Base-by-base conservation (phyloP, 306 rosid species). In the Cucurbita ficifolia region DNA sequence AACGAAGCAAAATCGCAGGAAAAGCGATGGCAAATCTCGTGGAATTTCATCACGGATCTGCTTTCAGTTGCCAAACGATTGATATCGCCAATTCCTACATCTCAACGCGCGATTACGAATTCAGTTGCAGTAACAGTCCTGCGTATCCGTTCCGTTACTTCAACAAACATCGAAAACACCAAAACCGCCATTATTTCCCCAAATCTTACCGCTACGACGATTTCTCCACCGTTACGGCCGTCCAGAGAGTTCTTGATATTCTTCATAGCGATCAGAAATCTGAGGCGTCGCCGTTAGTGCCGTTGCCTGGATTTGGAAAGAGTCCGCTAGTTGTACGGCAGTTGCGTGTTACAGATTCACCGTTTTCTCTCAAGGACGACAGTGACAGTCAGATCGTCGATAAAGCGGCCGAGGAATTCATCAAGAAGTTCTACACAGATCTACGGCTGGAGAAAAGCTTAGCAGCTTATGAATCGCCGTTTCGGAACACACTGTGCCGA, bases 51-150 rank as follows among this genome's bases (percentile, higher is more conserved):
- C 84, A 83, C 71, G 19, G 78, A 76, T 40, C 86, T 29, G 76
- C 91, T 77, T 60, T 83, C 78, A 61, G 83, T 35, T 67, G 92
- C 84, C 89, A 77, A 53, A 78, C 88, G 33, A 50, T 80, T 72
- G 81, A 82, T 67, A 72, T 87, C 81, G 53, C 73, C 33, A 77
- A 82, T 63, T 84, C 88, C 50, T 83, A 82, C 86, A 51, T 94
- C 24, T 71, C 89, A 0, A 89, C 96, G 0, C 83, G 85, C 1
- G 97, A 94, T 17, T 94, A 94, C 57, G 96, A 94, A 71, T 94
- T 94, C 86, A 94, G 99, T 83, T 94, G 99, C 86, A 91, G 90
- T 77, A 91, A 89, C 76, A 87, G 85, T 82, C 99, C 98, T 1
- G 69, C 89, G 17, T 6, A 68, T 42, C 88, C 84, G 22, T 79